Base-by-base conservation (phyloP, 495 filamentous ascomycete genomes). In the Hyaloscypha hepaticicola region DNA sequence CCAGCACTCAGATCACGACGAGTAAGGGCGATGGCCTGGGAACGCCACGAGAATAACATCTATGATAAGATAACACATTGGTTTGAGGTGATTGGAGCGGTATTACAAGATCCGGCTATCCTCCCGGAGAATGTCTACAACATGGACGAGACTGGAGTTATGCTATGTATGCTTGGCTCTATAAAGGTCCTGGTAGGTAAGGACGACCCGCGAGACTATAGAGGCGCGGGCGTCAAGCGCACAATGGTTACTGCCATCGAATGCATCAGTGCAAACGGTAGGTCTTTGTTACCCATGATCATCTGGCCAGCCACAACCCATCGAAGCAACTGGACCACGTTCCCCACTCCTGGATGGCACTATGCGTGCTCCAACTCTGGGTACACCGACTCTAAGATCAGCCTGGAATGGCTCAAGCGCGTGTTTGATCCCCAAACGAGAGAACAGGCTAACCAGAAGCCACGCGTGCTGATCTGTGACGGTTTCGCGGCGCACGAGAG, bases 371-470 rank as follows among this genome's bases (percentile, higher is more conserved):
- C 58, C 24, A 38, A 61, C 11, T 49, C 58, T 29, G 51, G 73
- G 58, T 75, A 75, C 65, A 75, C 69, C 19, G 66, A 76, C 52
- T 72, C 65, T 28, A 69, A 72, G 14, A 76, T 76, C 50, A 77
- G 69, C 70, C 69, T 77, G 49, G 70, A 77, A 45, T 45, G 19
- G 38, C 49, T 76, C 5, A 67, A 76, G 62, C 66, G 67, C 66
- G 55, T 75, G 51, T 77, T 75, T 66, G 64, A 77, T 69, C 69
- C 74, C 49, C 59, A 74, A 67, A 76, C 71, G 57, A 66, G 64
- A 70, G 63, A 68, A 50, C 66, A 61, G 61, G 71, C 67, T 21
- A 67, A 66, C 55, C 51, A 60, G 31, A 72, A 67, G 60, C 57
- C 61, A 52, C 57, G 69, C 8, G 61, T 76, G 38, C 63, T 76